Base-by-base conservation (phyloP, 176 grass and related monocot species). In the Pontederia crassipes region DNA sequence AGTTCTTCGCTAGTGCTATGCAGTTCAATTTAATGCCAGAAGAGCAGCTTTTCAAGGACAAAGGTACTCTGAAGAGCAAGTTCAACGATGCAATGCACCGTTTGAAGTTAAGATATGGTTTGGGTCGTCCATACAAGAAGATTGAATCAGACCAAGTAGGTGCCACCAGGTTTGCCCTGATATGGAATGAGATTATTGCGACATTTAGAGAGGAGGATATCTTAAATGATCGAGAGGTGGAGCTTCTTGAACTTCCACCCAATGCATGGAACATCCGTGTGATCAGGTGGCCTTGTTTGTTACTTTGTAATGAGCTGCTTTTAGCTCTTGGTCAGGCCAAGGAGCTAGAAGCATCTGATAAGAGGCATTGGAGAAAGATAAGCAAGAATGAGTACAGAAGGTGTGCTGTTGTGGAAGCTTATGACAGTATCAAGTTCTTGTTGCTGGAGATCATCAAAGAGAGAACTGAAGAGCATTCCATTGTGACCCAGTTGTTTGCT, bases 21-120 rank as follows among this genome's bases (percentile, higher is more conserved):
- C 92, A 97, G 54, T 97, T 97, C 76, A 90, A 97, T 80, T 68
- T 97, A 67, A 91, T 97, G 92, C 92, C 92, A 12, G 76, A 82
- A 56, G 87, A 83, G 62, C 80, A 80, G 51, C 59, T 76, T 46
- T 75, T 75, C 55, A 57, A 74, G 12, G 62, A 62, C 12, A 83
- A 12, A 48, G 78, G 85, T 40, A 66, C 83, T 29, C 65, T 97
- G 45, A 75, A 74, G 15, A 80, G 66, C 70, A 90, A 61, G 67
- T 53, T 97, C 11, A 77, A 74, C 49, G 83, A 97, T 74, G 84
- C 92, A 13, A 65, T 97, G 62, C 71, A 85, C 54, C 78, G 92
- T 27, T 61, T 90, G 48, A 97, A 97, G 68, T 81, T 91, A 32
- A 81, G 87, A 52, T 91, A 97, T 28, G 87, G 92, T 20, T 91